phyloP scores from a whole-genome alignment of 2,329 filamentous ascomycete genomes.

The Dendrostoma leiphaemia region DNA sequence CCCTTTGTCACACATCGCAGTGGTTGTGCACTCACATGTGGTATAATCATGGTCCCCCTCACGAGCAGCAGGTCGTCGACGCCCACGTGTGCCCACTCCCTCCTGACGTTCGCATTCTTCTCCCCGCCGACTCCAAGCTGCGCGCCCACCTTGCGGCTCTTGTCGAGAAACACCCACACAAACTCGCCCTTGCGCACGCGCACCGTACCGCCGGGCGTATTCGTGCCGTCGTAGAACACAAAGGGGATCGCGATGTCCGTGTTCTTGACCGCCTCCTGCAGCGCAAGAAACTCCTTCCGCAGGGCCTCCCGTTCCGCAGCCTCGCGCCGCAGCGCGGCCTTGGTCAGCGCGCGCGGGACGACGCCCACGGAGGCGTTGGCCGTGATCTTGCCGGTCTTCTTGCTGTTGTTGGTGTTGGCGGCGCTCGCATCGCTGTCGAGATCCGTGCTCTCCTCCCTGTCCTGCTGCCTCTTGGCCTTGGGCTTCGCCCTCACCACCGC shows the following conservation, averaged over 20 bases:
- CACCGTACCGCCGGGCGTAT: conserved; percentile 79
- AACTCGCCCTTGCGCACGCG: conserved; percentile 91
- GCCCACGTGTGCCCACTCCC: conserved; percentile 88
- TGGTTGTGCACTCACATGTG: conserved; percentile 76
- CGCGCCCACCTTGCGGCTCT: conserved; percentile 85
- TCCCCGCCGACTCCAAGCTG: conserved; percentile 71
- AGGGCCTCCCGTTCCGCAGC: conserved; percentile 71
- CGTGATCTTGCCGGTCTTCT: conserved; percentile 49
- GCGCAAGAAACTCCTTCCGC: conserved; percentile 74
- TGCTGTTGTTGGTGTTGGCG: conserved; percentile 25
- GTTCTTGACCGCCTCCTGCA: conserved; percentile 84
- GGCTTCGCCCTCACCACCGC: conserved; percentile 27
- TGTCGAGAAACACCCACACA: conserved; percentile 90
- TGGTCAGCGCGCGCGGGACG: conserved; percentile 70
- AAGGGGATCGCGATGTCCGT: conserved; percentile 92
- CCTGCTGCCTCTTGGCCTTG: conserved; percentile 4
- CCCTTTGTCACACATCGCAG: conserved; percentile 1
- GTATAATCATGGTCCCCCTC: conserved; percentile 84
- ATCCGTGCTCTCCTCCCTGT: conserved; percentile 15
- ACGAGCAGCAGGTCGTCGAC: conserved; percentile 97
- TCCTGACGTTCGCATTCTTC: conserved; percentile 62
- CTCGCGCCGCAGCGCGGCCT: conserved; percentile 66
- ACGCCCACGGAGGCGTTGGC: conserved; percentile 61
- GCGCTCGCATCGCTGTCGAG: neutral
- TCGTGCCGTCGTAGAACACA: conserved; percentile 94